Base-by-base conservation (phyloP, 2,329 filamentous ascomycete genomes). In the Sporothrix protearum region DNA sequence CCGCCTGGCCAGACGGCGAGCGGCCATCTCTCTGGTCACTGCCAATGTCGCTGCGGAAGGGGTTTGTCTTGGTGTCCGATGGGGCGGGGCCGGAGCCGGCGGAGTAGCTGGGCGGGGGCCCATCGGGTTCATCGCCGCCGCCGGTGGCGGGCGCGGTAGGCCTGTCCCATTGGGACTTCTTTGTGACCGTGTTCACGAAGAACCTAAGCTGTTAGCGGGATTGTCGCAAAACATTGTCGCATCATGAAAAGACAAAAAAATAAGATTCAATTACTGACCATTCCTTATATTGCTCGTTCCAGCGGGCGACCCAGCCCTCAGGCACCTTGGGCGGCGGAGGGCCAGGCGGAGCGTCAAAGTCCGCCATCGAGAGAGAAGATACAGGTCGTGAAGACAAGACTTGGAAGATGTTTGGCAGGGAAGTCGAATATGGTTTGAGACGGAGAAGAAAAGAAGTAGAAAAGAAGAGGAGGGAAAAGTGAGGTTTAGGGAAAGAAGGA, bases 111-210 rank as follows among this genome's bases (percentile, higher is more conserved):
- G 92, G 91, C 14, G 92, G 92, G 3, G 90, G 85, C 49, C 88
- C 91, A 5, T 84, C 80, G 14, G 90, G 83, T 7, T 76, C 78
- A 69, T 78, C 76, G 36, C 78, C 80, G 36, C 78, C 80, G 19
- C 75, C 75, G 2, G 67, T 86, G 69, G 89, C 88, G 57, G 92
- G 90, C 69, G 85, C 85, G 49, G 89, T 92, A 22, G 94, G 94
- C 76, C 88, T 91, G 4, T 97, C 92, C 94, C 94, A 97, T 85
- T 95, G 92, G 5, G 94, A 97, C 78, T 91, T 86, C 78, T 96
- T 96, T 75, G 94, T 97, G 80, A 90, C 88, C 73, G 92, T 88
- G 83, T 97, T 96, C 73, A 97, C 92, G 83, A 92, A 97, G 87
- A 96, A 97, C 91, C 91, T 93, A 74, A 28, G 7, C 59, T 5